Evolutionary conservation across 169 alveolate species (phyloP).

Genomic region (Plasmodium reichenowi): DNA sequence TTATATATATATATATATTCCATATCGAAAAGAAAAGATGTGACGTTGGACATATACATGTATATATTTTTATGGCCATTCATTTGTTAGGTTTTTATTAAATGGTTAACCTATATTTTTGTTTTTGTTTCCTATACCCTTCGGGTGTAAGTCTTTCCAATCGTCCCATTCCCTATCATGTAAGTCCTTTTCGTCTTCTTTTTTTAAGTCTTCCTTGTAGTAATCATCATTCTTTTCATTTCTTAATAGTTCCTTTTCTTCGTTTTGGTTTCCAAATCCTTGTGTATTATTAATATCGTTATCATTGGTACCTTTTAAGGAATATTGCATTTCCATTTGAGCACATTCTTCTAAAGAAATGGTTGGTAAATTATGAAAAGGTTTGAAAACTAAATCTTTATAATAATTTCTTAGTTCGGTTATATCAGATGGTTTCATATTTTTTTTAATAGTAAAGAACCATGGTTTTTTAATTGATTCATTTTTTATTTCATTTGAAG

Average conservation of each 20-base stretch:
- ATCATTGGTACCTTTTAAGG: conserved; percentile 16
- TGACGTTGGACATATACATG: no score
- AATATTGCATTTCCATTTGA: conserved; percentile 81
- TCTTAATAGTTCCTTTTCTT: neutral
- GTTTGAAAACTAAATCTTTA: conserved; percentile 55
- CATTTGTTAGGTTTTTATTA: no score
- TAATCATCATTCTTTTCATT: conserved; percentile 24
- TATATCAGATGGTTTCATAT: conserved; percentile 33
- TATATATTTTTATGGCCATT: neutral
- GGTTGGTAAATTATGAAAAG: conserved; percentile 78
- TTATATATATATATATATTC: no score
- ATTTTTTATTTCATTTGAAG: neutral
- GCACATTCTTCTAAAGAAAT: conserved; percentile 88
- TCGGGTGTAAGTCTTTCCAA: conserved; percentile 65
- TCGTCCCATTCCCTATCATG: conserved; percentile 59
- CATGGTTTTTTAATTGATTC: conserved; percentile 17
- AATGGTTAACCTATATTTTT: conserved; percentile 21
- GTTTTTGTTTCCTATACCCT: conserved; percentile 65
- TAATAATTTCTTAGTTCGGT: conserved; percentile 48
- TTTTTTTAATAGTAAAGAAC: conserved; percentile 53
- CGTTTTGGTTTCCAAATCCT: neutral
- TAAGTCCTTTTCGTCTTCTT: conserved; percentile 41
- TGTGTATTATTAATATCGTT: neutral
- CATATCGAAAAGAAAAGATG: no score
- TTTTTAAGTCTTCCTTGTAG: conserved; percentile 13